Conservation (phyloP, 2,329 filamentous ascomycete species). For the Scedosporium dehoogii region DNA sequence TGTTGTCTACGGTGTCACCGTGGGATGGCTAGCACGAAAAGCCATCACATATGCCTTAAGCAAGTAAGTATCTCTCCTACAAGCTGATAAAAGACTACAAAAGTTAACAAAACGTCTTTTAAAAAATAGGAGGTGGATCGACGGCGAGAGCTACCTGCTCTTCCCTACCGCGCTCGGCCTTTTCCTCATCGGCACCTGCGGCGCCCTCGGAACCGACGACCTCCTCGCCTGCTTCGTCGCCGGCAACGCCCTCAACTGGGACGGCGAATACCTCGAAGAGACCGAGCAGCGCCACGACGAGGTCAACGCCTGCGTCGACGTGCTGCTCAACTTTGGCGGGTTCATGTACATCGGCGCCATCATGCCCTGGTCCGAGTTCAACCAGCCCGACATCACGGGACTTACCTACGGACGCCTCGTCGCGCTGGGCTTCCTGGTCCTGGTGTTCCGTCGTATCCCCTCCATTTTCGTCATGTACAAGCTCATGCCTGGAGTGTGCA, state of each 20-base stretch:
- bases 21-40: conserved; percentile 37
- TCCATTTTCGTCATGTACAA: conserved; percentile 44
- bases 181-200: conserved; percentile 48
- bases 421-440: conserved; percentile 39
- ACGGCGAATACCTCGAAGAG: conserved; percentile 48
- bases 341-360: conserved; percentile 50
- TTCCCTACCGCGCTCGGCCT: conserved; percentile 42
- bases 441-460: conserved; percentile 47
- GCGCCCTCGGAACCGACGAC: conserved; percentile 48
- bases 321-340: conserved; percentile 48
- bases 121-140: conserved; percentile 38
- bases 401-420: conserved; percentile 41
- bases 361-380: conserved; percentile 46
- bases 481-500: conserved; percentile 40
- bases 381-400: conserved; percentile 39
- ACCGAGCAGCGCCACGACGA: conserved; percentile 47
- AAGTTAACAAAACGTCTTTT: background rate
- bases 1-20: conserved; percentile 38
- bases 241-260: conserved; percentile 51
- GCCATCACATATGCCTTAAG: conserved; percentile 32
- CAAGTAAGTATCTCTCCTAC: background rate
- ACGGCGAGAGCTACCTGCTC: conserved; percentile 42
- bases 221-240: conserved; percentile 52
- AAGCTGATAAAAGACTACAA: too few relatives aligned
- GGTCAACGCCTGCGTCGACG: conserved; percentile 48